phyloP scores from a whole-genome alignment of 208 protist species.

The Trypanosoma vivax region DNA sequence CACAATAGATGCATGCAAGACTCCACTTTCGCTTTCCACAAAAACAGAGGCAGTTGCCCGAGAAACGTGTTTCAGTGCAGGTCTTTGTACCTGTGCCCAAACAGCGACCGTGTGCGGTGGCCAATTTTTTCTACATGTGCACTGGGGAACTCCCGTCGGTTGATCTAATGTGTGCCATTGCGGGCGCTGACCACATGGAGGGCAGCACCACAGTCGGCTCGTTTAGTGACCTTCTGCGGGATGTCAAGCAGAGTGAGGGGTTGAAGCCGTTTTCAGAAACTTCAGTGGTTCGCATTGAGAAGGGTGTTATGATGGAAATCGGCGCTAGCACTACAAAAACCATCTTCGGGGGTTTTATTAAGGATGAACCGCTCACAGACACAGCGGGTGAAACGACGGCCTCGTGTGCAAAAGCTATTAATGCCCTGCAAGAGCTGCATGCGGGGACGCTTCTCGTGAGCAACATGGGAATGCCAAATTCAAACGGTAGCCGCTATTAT shows the following conservation, averaged over 20 bases:
- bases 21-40: conserved; percentile 67
- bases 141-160: conserved; percentile 45
- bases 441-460: conserved; percentile 59
- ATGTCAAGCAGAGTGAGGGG: conserved; percentile 12
- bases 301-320: conserved; percentile 53
- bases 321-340: conserved; percentile 76
- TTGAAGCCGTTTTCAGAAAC: conserved; percentile 51
- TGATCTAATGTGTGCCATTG: conserved; percentile 24
- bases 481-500: conserved; percentile 73
- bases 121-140: conserved; percentile 68
- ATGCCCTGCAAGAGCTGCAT: conserved; percentile 34
- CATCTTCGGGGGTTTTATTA: conserved; percentile 71
- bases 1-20: conserved; percentile 35
- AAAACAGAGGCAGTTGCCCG: conserved; percentile 8
- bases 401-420: conserved; percentile 11
- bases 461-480: conserved; percentile 61
- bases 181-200: conserved; percentile 7
- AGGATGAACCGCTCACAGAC: conserved; percentile 30
- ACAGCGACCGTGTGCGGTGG: conserved; percentile 43
- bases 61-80: conserved; percentile 23
- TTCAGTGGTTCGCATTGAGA: conserved; percentile 60
- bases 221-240: neutral
- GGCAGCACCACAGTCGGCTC: neutral
- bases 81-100: conserved; percentile 38
- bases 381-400: neutral